Conservation (phyloP, 140 eudicot species). For the Flaveria floridana region DNA sequence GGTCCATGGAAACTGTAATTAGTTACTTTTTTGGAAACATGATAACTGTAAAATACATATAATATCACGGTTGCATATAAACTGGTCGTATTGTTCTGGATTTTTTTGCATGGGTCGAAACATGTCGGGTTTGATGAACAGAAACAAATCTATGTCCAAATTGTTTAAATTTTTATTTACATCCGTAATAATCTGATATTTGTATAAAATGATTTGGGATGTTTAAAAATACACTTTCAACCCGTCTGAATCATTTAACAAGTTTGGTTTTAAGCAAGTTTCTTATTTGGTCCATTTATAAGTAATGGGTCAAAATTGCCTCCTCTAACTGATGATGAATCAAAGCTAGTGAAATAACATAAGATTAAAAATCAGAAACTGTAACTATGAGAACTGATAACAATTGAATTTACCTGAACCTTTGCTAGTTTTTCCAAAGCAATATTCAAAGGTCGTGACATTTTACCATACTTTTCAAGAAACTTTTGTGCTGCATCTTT, state of each 20-base stretch:
- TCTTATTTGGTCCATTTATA: not conserved
- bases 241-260: not conserved
- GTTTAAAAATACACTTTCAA: not conserved
- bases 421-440: constrained; percentile 65
- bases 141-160: not conserved
- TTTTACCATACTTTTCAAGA: constrained; percentile 57
- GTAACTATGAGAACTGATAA: constrained; percentile 2
- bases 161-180: not conserved
- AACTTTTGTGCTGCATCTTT: constrained; percentile 67
- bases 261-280: not conserved
- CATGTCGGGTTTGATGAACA: not conserved
- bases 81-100: too few species aligned
- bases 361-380: not conserved
- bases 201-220: not conserved
- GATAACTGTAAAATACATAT: not conserved
- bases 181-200: not conserved
- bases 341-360: not conserved
- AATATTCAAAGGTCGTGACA: constrained; percentile 61
- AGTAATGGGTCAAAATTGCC: constrained; percentile 5
- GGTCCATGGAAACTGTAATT: not conserved
- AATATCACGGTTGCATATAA: too few species aligned
- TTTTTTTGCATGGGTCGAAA: not conserved
- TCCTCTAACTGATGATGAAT: not conserved
- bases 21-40: not conserved
- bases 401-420: constrained; percentile 50